These are phyloP conservation scores for Eutrema heterophyllum DNA, from an alignment of 345 rosid genomes.

Conservation along the genomic window DNA sequence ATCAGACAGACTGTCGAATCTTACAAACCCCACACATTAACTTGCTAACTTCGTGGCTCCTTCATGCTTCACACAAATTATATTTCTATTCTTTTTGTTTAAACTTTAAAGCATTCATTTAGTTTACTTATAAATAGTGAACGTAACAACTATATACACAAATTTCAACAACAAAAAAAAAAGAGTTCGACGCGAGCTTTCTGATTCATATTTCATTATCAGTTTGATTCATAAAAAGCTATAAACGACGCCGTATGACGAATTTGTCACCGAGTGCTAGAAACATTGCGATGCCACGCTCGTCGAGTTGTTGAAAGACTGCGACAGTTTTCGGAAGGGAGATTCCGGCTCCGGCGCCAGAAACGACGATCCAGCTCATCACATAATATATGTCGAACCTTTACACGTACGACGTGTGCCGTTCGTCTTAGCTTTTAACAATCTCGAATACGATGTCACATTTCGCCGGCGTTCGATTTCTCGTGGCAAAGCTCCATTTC, in stretches of 20 bases:
- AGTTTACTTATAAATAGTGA: not conserved
- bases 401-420: slow-evolving; percentile 28
- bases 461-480: not conserved
- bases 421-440: slow-evolving; percentile 58
- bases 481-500: not conserved
- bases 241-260: not conserved
- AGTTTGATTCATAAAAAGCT: not conserved
- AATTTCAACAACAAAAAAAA: not conserved
- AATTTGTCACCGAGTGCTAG: slow-evolving; percentile 4
- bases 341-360: not conserved
- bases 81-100: not conserved
- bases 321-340: slow-evolving; percentile 26
- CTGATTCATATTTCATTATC: not conserved
- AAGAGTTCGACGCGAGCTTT: not conserved
- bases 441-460: slow-evolving; percentile 60
- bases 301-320: slow-evolving; percentile 16
- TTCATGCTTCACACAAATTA: not conserved
- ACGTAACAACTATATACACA: not conserved
- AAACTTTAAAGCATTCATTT: not conserved
- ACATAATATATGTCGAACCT: slow-evolving; percentile 14
- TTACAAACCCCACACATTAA: not conserved
- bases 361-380: slow-evolving; percentile 2
- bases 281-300: slow-evolving; percentile 1
- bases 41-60: not conserved
- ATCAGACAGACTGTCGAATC: not conserved